Evolutionary conservation across 192 early-diverging fungal genomes (phyloP).

Genomic region (Coemansia sp.): DNA sequence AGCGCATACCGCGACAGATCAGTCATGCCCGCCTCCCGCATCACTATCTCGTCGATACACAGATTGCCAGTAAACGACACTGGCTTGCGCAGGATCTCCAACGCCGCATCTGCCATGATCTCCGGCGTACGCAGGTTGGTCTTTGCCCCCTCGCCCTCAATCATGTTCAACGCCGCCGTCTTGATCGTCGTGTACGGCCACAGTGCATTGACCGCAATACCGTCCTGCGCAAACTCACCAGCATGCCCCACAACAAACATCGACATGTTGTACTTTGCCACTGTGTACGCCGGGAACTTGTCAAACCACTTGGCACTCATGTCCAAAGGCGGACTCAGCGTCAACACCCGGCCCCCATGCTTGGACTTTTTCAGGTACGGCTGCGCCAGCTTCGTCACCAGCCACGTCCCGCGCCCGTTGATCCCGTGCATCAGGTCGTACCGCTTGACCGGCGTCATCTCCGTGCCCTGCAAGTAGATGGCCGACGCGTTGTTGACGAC

Average conservation of each 20-base stretch:
- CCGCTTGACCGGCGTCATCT: constrained; percentile 52
- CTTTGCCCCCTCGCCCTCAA: background rate
- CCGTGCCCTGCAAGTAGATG: constrained; percentile 60
- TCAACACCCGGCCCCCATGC: constrained; percentile 65
- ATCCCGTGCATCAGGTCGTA: constrained; percentile 73
- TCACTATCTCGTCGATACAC: constrained; percentile 71
- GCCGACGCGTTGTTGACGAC: constrained; percentile 78
- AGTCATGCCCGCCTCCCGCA: constrained; percentile 63
- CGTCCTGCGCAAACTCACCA: constrained; percentile 58
- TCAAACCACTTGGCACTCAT: constrained; percentile 70
- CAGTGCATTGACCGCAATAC: constrained; percentile 69
- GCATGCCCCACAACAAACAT: constrained; percentile 67
- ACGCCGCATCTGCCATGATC: constrained; percentile 79
- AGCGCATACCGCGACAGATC: constrained; percentile 66
- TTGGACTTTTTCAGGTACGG: constrained; percentile 60
- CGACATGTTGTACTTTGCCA: constrained; percentile 72
- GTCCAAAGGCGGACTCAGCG: constrained; percentile 62
- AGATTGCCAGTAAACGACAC: constrained; percentile 61
- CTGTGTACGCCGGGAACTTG: constrained; percentile 58
- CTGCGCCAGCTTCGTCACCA: constrained; percentile 63
- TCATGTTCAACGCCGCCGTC: constrained; percentile 58
- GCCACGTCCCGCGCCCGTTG: constrained; percentile 75
- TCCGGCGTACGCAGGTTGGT: constrained; percentile 43
- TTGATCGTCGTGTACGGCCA: constrained; percentile 75
- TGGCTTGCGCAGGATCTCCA: constrained; percentile 52